Base-by-base conservation (phyloP, 179 eudicot genomes). In the Silene coronaria region DNA sequence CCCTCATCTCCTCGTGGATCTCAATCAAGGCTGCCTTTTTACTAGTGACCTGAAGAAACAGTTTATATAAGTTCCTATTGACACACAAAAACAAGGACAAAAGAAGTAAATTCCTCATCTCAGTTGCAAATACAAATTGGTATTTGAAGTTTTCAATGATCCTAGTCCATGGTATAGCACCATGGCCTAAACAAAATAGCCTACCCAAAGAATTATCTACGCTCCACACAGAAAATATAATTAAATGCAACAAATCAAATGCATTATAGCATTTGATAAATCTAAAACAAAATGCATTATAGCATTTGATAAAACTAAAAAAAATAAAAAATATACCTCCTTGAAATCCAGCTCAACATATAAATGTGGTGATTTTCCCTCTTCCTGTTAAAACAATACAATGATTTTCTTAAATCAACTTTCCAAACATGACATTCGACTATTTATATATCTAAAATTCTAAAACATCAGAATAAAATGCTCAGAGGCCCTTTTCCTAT, bases 261-360 rank as follows among this genome's bases (percentile, higher is more conserved):
- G 48, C 48, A 42, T 10, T 42, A 42, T 27, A 36, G 48, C 12
- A 22, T 11, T 72, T 53, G 13, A 42, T 28, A 62, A 34, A 69
- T 19, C 64, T n/a, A n/a, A n/a, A n/a, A n/a, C n/a, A n/a, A 42
- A 42, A 42, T 1, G 48, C 48, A 42, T 10, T 42, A 42, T 27
- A 36, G 48, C 12, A 22, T 11, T 72, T 53, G 13, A 42, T 28
- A 62, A 34, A 69, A 26, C 64, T 74, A 42, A 62, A 70, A 74
- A 38, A 60, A 1, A 60, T 22, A 60, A 23, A 21, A 22, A 14
- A 53, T 53, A 53, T 63, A 95, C 99, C 99, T 95, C 99, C 82
- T 89, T 88, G 78, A 95, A 95, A 83, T 95, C 99, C 81, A 95
- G 84, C 85, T 95, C 99, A 77, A 95, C 97, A 23, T 88, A 95